Conservation (phyloP, 2,329 filamentous ascomycete genomes). For the Phyllosticta citriasiana region DNA sequence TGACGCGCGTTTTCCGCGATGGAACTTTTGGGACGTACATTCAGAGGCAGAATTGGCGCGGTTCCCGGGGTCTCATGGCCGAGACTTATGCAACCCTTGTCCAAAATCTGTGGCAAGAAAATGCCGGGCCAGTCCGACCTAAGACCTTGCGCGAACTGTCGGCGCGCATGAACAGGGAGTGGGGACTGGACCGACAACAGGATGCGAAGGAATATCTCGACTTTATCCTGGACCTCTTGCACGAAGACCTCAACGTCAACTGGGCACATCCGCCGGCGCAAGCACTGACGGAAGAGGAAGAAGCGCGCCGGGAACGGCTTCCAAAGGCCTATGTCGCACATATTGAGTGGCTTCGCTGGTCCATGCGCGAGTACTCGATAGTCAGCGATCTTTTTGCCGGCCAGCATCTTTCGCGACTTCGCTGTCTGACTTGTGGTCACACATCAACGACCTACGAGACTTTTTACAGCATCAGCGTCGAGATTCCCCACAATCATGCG, state of each 20-base stretch:
- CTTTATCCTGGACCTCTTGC: constrained; percentile 70
- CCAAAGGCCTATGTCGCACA: constrained; percentile 55
- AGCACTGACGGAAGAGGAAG: constrained; percentile 49
- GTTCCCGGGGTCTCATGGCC: constrained; percentile 51
- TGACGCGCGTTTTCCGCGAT: constrained; percentile 55
- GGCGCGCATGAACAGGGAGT: constrained; percentile 52
- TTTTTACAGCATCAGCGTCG: constrained; percentile 61
- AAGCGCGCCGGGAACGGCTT: constrained; percentile 50
- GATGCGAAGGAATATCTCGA: constrained; percentile 85
- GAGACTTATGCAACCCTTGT: constrained; percentile 53
- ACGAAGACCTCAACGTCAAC: constrained; percentile 72
- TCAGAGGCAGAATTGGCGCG: constrained; percentile 53
- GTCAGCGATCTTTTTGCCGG: constrained; percentile 73
- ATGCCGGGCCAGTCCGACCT: constrained; percentile 37
- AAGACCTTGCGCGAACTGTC: constrained; percentile 50
- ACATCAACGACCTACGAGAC: constrained; percentile 59
- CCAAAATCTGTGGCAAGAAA: constrained; percentile 52
- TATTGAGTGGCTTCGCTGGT: constrained; percentile 66
- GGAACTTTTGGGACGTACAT: constrained; percentile 52
- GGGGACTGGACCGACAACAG: constrained; percentile 70
- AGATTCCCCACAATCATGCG: constrained; percentile 53
- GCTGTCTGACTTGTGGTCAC: constrained; percentile 50
- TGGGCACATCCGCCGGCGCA: constrained; percentile 50
- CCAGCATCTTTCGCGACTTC: constrained; percentile 52
- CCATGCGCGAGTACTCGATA: constrained; percentile 60